A percentile compares a stretch with the other conserved stretches of the same genome.
phyloP scores from a whole-genome alignment of 176 grass and related monocot species.

The Eleusine coracana region DNA sequence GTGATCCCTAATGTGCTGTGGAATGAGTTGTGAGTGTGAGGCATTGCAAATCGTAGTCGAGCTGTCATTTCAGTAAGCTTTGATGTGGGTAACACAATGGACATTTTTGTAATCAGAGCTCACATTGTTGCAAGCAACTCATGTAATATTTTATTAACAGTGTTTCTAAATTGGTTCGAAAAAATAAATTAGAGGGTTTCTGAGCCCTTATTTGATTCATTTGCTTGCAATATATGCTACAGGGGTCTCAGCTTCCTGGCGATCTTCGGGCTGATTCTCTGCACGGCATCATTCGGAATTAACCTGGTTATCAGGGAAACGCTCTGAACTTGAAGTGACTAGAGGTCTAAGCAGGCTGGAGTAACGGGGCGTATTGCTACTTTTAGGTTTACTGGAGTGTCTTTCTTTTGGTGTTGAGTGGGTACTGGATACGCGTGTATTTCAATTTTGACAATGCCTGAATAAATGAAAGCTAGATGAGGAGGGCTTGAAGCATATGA shows the following conservation, averaged over 20 bases:
- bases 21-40: neutral
- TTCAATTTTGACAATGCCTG: neutral
- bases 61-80: neutral
- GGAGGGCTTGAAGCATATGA: neutral
- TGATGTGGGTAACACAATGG: neutral
- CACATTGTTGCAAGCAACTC: neutral
- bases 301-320: conserved; percentile 64
- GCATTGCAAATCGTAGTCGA: neutral
- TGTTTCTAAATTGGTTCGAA: no score
- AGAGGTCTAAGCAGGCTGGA: neutral
- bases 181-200: neutral
- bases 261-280: conserved; percentile 70
- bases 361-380: neutral
- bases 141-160: neutral
- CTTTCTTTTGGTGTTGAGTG: neutral
- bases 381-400: neutral
- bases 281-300: conserved; percentile 77
- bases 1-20: neutral
- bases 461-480: conserved; percentile 34
- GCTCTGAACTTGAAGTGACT: conserved; percentile 65
- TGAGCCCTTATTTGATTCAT: neutral
- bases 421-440: neutral
- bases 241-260: conserved; percentile 81
- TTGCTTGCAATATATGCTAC: neutral
- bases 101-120: neutral